Evolutionary conservation across 2,329 filamentous ascomycete genomes (phyloP).

Genomic region (Fusarium sp.): DNA sequence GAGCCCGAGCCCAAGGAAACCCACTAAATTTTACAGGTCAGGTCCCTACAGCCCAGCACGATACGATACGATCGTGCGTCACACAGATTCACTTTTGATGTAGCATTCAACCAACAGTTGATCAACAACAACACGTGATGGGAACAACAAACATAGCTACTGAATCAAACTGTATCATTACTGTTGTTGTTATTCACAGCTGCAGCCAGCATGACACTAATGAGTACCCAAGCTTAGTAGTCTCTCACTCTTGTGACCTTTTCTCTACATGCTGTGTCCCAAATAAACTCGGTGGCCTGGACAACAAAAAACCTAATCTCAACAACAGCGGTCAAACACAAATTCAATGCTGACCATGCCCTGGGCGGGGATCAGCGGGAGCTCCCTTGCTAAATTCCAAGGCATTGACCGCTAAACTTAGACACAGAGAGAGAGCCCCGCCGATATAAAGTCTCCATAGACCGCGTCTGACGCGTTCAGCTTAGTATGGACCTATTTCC

Average conservation of each 20-base stretch:
- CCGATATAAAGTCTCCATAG: neutral
- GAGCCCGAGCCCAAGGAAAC: neutral
- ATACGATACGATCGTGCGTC: conserved; percentile 25
- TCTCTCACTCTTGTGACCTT: neutral
- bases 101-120: conserved; percentile 8
- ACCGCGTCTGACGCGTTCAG: conserved; percentile 9
- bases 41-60: conserved; percentile 1
- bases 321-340: conserved; percentile 36
- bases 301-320: conserved; percentile 25
- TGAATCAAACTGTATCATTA: neutral
- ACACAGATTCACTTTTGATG: conserved; percentile 18
- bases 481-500: neutral
- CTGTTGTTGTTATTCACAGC: neutral
- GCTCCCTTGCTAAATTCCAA: conserved; percentile 25
- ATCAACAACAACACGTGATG: conserved; percentile 29
- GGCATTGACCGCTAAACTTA: conserved; percentile 26
- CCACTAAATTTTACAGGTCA: conserved; percentile 2
- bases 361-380: conserved; percentile 28
- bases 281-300: conserved; percentile 29
- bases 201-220: neutral
- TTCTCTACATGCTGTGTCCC: neutral
- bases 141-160: neutral
- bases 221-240: neutral
- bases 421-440: neutral
- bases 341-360: conserved; percentile 14